phyloP scores from a whole-genome alignment of 2,329 filamentous ascomycete genomes.

The Aspergillus sp. region DNA sequence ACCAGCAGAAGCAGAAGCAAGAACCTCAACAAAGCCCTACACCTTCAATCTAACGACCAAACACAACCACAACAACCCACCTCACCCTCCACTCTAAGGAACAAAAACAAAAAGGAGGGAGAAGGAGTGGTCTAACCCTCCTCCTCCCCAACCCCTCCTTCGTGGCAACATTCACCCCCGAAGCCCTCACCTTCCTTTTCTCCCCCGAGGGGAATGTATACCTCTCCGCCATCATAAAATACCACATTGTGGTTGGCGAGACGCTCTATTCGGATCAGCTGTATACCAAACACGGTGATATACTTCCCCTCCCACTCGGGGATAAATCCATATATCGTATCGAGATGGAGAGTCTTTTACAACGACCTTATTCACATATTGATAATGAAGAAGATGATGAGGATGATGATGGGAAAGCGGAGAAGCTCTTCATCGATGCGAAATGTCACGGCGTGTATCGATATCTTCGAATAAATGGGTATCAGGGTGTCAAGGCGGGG shows the following conservation, averaged over 20 bases:
- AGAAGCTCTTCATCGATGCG: constrained; percentile 67
- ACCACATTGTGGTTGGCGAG: constrained; percentile 72
- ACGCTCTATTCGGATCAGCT: constrained; percentile 75
- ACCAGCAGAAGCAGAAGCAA: constrained; percentile 27
- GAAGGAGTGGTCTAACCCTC: constrained; percentile 71
- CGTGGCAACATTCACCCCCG: constrained; percentile 64
- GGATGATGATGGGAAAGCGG: constrained; percentile 61
- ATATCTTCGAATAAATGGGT: constrained; percentile 74
- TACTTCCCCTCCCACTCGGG: constrained; percentile 10
- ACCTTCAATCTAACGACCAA: too few species aligned
- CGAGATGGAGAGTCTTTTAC: too few species aligned
- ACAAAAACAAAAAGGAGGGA: background rate
- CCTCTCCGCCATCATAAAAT: constrained; percentile 74
- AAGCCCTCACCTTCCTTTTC: constrained; percentile 83
- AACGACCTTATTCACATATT: constrained; percentile 14
- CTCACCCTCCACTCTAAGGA: too few species aligned
- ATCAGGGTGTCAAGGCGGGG: constrained; percentile 63
- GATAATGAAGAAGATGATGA: constrained; percentile 66
- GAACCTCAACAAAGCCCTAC: too few species aligned
- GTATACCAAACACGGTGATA: constrained; percentile 61
- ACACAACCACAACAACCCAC: too few species aligned
- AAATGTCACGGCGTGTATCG: constrained; percentile 64
- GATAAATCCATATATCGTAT: too few species aligned
- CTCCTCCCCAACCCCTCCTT: constrained; percentile 87
- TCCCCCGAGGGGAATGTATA: constrained; percentile 72